Percentiles rank a stretch among this genome's conserved stretches.
These are phyloP conservation scores for Mortierella antarctica DNA, from an alignment of 192 early-diverging fungal genomes.

Conservation along the genomic window DNA sequence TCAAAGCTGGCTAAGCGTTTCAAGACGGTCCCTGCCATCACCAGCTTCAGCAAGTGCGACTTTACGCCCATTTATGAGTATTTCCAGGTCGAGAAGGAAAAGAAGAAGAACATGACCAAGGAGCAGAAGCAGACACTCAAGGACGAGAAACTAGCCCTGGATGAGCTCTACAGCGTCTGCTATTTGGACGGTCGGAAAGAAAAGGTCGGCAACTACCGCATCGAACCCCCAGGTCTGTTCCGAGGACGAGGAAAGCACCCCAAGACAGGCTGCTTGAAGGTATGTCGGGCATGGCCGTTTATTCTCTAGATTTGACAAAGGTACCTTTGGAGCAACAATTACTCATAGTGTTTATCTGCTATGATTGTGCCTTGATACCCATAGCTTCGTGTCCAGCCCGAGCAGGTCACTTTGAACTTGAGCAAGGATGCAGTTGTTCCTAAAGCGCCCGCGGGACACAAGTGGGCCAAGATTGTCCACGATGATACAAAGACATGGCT, in stretches of 20 bases:
- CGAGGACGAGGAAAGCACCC: conserved; percentile 98
- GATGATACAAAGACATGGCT: conserved; percentile 96
- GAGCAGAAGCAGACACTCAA: conserved; percentile 89
- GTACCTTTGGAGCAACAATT: neutral
- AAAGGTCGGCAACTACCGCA: conserved; percentile 97
- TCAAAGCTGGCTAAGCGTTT: conserved; percentile 69
- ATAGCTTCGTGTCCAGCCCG: conserved; percentile 85
- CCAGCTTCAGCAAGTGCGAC: conserved; percentile 86
- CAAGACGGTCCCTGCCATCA: conserved; percentile 76
- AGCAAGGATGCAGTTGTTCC: conserved; percentile 82
- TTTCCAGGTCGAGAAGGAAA: conserved; percentile 79
- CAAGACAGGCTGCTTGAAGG: conserved; percentile 92
- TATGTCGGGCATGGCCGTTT: conserved; percentile 20
- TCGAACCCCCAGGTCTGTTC: conserved; percentile 97
- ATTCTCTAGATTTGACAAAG: neutral
- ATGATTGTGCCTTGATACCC: neutral
- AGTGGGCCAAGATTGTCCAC: conserved; percentile 88
- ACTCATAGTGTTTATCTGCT: neutral
- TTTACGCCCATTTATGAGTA: conserved; percentile 88
- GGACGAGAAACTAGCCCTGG: conserved; percentile 72
- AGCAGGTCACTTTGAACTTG: conserved; percentile 95
- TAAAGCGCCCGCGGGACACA: conserved; percentile 86
- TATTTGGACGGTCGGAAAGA: conserved; percentile 90
- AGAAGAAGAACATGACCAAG: conserved; percentile 87
- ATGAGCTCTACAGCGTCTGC: conserved; percentile 83